Evolutionary conservation across 2,329 filamentous ascomycete species (phyloP), one percentile per base, ranked within the genome.

Genomic region (Aspergillus sp.): DNA sequence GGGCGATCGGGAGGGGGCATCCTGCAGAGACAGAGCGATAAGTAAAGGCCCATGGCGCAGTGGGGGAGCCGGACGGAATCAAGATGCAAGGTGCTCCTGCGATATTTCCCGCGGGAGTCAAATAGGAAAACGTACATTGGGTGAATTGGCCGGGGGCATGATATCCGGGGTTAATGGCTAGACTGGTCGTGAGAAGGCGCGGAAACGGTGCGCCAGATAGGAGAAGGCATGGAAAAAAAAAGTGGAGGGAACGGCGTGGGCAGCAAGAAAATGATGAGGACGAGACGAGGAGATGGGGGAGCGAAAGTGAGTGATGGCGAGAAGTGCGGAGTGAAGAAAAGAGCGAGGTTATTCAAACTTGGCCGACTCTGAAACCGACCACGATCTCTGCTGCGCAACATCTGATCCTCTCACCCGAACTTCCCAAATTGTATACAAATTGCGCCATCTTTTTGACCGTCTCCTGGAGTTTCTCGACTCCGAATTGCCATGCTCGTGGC

Each of bases 121-220:
- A 56, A 55, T 56, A 54, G 56, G 23, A 54, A 35, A 55, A 68
- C 76, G 61, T 75, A 79, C 77, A 64, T 70, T 72, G 53, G 76
- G 74, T 55, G 75, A 73, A 67, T 77, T 79, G 62, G 70, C 74
- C 62, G 76, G 77, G 62, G 76, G 75, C 74, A 77, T 77, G 61
- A 62, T 64, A 45, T 44, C 15, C 17, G 49, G 39, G 25, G 39
- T 23, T 43, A 19, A 14, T 46, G 7, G 44, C 21, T 47, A 23
- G 33, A 14, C n/a, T 37, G 33, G 49, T 48, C 19, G 49, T 23
- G 50, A 57, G 50, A 31, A 45, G 37, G 59, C 59, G 51, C 44
- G 50, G 53, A 53, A 25, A 54, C 48, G 49, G 49, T 52, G 49
- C 59, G 57, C 59, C 59, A 50, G 51, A 39, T 25, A 25, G 46